These are phyloP conservation scores for Clitopilus hobsonii DNA, from an alignment of 768 basidiomycete species.

Conservation along the genomic window DNA sequence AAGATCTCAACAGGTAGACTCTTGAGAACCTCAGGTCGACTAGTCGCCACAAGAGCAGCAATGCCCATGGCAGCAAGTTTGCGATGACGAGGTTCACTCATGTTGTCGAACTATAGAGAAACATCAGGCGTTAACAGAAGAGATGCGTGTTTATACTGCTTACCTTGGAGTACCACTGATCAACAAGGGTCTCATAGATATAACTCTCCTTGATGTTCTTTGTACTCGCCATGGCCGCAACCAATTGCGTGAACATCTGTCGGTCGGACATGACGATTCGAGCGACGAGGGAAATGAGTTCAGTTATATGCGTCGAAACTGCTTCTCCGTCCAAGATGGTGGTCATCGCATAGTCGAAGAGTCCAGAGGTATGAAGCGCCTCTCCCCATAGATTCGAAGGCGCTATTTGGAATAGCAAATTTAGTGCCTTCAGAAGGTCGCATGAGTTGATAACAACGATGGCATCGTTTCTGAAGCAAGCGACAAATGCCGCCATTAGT, in stretches of 20 bases:
- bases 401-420: conserved; percentile 57
- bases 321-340: conserved; percentile 68
- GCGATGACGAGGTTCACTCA: conserved; percentile 80
- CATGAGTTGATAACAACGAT: conserved; percentile 52
- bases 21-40: conserved; percentile 64
- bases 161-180: conserved; percentile 83
- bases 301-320: conserved; percentile 39
- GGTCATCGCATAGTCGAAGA: conserved; percentile 61
- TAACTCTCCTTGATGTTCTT: conserved; percentile 44
- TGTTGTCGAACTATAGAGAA: conserved; percentile 72
- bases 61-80: conserved; percentile 84
- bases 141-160: conserved; percentile 10
- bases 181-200: conserved; percentile 62
- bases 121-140: background rate
- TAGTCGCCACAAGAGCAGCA: conserved; percentile 72
- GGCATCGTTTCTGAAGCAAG: conserved; percentile 39
- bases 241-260: conserved; percentile 65
- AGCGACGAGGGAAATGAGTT: conserved; percentile 70
- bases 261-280: conserved; percentile 67
- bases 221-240: conserved; percentile 53
- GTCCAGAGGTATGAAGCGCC: conserved; percentile 66
- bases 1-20: conserved; percentile 74
- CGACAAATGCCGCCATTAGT: conserved; percentile 48
- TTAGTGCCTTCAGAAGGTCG: conserved; percentile 55
- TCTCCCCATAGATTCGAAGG: conserved; percentile 68